Percentiles rank a stretch among this genome's conserved stretches.
These are phyloP conservation scores for Dactylellina cionopaga DNA, from an alignment of 2,329 filamentous ascomycete species.

Conservation along the genomic window DNA sequence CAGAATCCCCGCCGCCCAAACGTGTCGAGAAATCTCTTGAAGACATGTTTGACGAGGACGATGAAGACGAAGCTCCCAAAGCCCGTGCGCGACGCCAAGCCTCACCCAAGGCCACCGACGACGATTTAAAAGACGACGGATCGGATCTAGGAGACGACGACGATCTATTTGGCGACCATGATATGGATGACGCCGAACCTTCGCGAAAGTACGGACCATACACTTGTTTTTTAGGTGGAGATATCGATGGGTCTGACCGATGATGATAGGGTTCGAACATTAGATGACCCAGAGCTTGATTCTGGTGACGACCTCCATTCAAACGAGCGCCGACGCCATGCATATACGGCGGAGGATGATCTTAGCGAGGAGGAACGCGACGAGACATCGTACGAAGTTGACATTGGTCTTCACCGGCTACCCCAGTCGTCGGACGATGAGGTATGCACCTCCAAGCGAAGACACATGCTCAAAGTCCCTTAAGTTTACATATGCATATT, in stretches of 20 bases:
- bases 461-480: background rate
- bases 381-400: constrained; percentile 51
- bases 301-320: constrained; percentile 39
- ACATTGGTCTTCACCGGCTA: constrained; percentile 46
- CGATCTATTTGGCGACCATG: constrained; percentile 37
- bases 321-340: constrained; percentile 30
- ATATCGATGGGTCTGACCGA: constrained; percentile 8
- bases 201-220: constrained; percentile 28
- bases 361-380: constrained; percentile 42
- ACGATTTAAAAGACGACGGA: constrained; percentile 24
- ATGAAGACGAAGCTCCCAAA: constrained; percentile 37
- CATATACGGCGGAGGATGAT: constrained; percentile 4
- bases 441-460: background rate
- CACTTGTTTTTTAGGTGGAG: background rate
- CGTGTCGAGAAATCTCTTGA: constrained; percentile 51
- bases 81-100: constrained; percentile 33
- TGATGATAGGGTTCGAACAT: background rate
- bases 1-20: constrained; percentile 54
- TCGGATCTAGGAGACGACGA: constrained; percentile 26
- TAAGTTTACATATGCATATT: background rate
- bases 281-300: constrained; percentile 34
- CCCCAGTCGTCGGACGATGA: constrained; percentile 42
- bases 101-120: constrained; percentile 32
- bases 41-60: constrained; percentile 37
- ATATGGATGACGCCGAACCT: constrained; percentile 26